Percentiles rank a stretch among this genome's conserved stretches.
These are phyloP conservation scores for Arthrinium phaeospermum DNA, from an alignment of 2,329 filamentous ascomycete genomes.

Conservation along the genomic window DNA sequence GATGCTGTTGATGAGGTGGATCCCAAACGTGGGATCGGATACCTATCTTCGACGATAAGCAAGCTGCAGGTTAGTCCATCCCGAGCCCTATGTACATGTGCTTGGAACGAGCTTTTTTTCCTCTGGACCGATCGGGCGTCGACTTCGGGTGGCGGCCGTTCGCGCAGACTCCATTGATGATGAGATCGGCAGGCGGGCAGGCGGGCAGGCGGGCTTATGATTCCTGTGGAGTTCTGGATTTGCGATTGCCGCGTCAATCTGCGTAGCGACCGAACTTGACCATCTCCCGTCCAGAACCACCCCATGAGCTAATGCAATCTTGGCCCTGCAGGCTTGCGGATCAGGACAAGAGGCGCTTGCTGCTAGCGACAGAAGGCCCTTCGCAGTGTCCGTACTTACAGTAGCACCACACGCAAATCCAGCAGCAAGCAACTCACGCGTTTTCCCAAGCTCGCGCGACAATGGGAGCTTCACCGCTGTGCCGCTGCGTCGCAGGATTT, in stretches of 20 bases:
- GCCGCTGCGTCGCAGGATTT: not conserved
- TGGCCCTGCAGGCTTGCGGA: constrained; percentile 13
- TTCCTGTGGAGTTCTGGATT: not conserved
- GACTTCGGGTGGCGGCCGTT: not conserved
- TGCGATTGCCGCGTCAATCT: not conserved
- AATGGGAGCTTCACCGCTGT: not conserved
- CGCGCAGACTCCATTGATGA: not conserved
- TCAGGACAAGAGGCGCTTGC: not conserved
- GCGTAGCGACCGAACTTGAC: not conserved
- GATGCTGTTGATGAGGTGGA: not conserved
- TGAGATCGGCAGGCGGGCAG: not conserved
- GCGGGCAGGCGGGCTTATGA: not conserved
- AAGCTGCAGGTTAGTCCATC: not conserved
- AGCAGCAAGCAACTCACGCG: not conserved
- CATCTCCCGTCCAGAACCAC: not conserved
- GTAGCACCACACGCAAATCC: not conserved
- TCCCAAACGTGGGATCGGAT: not conserved
- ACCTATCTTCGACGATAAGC: constrained; percentile 11
- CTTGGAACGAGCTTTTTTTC: not conserved
- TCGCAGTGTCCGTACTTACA: not conserved
- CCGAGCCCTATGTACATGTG: not conserved
- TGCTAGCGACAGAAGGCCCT: constrained; percentile 1
- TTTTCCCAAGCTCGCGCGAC: not conserved
- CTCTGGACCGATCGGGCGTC: not conserved
- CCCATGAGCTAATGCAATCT: not conserved